A percentile compares a stretch with the other conserved stretches of the same genome.
Evolutionary conservation across 495 filamentous ascomycete species (phyloP).

Genomic region (Saxispiralis lemnorum): DNA sequence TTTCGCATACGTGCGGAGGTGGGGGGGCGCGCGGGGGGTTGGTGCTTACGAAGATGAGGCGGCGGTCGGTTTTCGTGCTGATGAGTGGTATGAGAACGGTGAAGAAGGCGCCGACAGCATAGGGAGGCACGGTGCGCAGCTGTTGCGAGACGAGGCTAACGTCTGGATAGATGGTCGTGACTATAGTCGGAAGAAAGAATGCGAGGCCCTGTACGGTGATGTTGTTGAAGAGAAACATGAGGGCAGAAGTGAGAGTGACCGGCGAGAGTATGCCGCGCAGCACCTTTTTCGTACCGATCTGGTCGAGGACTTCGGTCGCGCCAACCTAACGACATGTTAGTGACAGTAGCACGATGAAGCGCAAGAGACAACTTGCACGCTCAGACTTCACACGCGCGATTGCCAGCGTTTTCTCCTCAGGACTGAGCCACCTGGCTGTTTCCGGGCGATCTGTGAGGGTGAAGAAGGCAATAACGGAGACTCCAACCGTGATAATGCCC

Average conservation of each 20-base stretch:
- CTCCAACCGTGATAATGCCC: conserved; percentile 44
- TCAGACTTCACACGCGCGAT: conserved; percentile 38
- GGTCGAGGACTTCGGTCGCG: conserved; percentile 42
- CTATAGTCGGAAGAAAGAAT: conserved; percentile 58
- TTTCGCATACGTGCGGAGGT: too few relatives aligned
- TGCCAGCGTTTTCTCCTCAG: conserved; percentile 19
- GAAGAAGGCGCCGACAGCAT: conserved; percentile 51
- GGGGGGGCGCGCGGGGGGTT: too few relatives aligned
- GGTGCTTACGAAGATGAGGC: conserved; percentile 24
- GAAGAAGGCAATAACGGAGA: conserved; percentile 45
- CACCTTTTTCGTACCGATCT: conserved; percentile 29
- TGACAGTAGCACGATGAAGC: neutral
- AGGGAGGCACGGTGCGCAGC: conserved; percentile 55
- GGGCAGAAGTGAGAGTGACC: conserved; percentile 29
- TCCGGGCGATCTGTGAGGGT: conserved; percentile 46
- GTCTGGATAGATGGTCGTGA: conserved; percentile 41
- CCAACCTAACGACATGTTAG: conserved; percentile 22
- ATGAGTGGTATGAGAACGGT: conserved; percentile 43
- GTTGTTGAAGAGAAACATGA: conserved; percentile 38
- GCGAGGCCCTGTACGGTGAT: conserved; percentile 40
- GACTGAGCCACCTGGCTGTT: conserved; percentile 21
- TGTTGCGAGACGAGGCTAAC: conserved; percentile 43
- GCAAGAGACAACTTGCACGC: conserved; percentile 18
- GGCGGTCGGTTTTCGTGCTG: conserved; percentile 39
- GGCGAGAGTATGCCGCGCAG: conserved; percentile 34